phyloP scores from a whole-genome alignment of 164 flowering plant species.

The Sedum album region DNA sequence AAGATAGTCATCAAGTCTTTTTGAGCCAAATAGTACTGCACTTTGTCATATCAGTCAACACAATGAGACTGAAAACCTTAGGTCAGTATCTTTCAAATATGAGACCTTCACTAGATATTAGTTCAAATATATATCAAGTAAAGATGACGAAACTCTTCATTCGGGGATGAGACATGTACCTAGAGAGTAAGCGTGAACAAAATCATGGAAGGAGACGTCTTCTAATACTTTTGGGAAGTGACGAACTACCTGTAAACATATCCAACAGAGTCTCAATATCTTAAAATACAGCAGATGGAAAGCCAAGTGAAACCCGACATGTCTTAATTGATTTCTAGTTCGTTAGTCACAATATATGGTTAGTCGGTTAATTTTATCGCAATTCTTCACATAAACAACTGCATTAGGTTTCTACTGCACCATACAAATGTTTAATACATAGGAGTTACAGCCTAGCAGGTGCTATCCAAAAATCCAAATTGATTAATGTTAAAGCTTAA shows the following conservation, averaged over 20 bases:
- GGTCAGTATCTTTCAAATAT: not conserved
- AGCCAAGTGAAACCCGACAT: not conserved
- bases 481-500: not conserved
- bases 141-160: not conserved
- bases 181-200: constrained; percentile 60
- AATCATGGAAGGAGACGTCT: constrained; percentile 35
- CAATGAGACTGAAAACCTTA: not conserved
- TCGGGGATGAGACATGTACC: constrained; percentile 31
- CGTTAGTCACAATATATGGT: too few relatives aligned
- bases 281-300: not conserved
- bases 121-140: not conserved
- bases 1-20: not conserved
- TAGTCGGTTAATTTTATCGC: too few relatives aligned
- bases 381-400: too few relatives aligned
- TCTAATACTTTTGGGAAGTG: constrained; percentile 30
- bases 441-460: too few relatives aligned
- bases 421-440: not conserved
- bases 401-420: too few relatives aligned
- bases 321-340: too few relatives aligned
- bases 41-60: not conserved
- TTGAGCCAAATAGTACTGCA: not conserved
- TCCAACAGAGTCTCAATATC: not conserved
- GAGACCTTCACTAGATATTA: not conserved
- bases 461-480: not conserved
- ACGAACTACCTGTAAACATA: constrained; percentile 38